Conservation (phyloP, 2,329 filamentous ascomycete species). For the Nemania sp. region DNA sequence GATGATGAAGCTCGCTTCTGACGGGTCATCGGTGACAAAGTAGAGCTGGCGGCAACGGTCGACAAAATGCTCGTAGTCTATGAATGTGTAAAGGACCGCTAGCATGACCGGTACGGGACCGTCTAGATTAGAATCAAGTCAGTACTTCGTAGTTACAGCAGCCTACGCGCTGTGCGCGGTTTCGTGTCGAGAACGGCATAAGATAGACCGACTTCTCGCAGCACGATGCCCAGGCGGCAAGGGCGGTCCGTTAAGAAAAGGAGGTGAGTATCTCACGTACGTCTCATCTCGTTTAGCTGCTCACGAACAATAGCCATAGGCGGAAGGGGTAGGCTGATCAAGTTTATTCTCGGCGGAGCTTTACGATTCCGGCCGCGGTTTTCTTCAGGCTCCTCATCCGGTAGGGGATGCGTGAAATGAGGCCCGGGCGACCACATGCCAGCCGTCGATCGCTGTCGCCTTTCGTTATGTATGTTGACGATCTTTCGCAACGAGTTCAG, state of each 20-base stretch:
- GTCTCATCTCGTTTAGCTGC: constrained; percentile 53
- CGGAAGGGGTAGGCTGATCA: constrained; percentile 58
- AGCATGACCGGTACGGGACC: constrained; percentile 52
- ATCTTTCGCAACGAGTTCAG: constrained; percentile 56
- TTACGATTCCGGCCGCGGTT: constrained; percentile 42
- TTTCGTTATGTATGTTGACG: constrained; percentile 51
- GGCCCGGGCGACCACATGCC: constrained; percentile 16
- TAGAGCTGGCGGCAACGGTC: constrained; percentile 54
- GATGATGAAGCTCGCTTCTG: constrained; percentile 52
- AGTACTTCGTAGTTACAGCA: not conserved
- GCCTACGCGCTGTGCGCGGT: not conserved
- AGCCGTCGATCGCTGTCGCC: constrained; percentile 20
- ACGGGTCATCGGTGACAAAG: constrained; percentile 55
- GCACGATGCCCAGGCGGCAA: too few species aligned
- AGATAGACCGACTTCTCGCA: not conserved
- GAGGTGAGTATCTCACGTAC: constrained; percentile 33
- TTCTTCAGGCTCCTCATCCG: constrained; percentile 8
- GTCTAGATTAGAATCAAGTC: constrained; percentile 36
- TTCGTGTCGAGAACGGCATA: not conserved
- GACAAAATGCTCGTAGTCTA: constrained; percentile 53
- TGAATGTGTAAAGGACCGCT: constrained; percentile 53
- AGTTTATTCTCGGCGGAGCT: constrained; percentile 48
- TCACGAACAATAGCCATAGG: constrained; percentile 54
- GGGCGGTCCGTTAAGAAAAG: too few species aligned
- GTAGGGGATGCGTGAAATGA: constrained; percentile 8